These are phyloP conservation scores for Trypanosoma boissoni DNA, from an alignment of 208 protist species.

Conservation along the genomic window DNA sequence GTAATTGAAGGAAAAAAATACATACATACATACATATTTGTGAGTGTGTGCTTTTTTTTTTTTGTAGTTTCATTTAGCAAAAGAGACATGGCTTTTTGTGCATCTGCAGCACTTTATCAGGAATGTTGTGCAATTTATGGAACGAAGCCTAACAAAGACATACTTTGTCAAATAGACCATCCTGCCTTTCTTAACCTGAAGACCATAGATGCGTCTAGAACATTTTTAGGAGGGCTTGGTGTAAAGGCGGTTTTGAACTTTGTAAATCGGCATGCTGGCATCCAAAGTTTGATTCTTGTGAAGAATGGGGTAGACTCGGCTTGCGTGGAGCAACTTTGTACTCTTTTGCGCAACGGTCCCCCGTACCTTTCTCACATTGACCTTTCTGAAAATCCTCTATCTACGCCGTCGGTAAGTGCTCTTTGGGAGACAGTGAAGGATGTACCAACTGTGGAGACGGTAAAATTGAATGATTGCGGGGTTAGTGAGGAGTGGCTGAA, in stretches of 20 bases:
- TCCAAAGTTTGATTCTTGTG: conserved; percentile 50
- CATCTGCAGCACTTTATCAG: conserved; percentile 35
- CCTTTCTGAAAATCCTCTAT: conserved; percentile 61
- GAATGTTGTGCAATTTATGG: conserved; percentile 60
- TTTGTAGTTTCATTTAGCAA: neutral
- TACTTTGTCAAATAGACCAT: conserved; percentile 47
- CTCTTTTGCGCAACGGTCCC: conserved; percentile 44
- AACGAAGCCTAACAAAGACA: conserved; percentile 68
- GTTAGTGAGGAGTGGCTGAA: conserved; percentile 61
- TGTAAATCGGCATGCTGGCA: conserved; percentile 48
- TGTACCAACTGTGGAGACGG: conserved; percentile 30
- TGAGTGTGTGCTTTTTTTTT: conserved; percentile 11
- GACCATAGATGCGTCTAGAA: conserved; percentile 66
- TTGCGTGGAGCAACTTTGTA: conserved; percentile 64
- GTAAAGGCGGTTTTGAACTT: conserved; percentile 71
- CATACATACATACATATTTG: no score
- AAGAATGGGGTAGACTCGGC: conserved; percentile 61
- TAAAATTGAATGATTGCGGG: conserved; percentile 50
- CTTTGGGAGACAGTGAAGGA: conserved; percentile 61
- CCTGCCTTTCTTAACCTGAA: conserved; percentile 47
- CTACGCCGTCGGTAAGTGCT: conserved; percentile 52
- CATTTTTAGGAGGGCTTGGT: conserved; percentile 69
- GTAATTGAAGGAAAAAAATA: no score
- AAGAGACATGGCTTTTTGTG: conserved; percentile 9
- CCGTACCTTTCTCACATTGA: conserved; percentile 51